Conservation (phyloP, 768 basidiomycete species). For the Leccinum disarticulatum region DNA sequence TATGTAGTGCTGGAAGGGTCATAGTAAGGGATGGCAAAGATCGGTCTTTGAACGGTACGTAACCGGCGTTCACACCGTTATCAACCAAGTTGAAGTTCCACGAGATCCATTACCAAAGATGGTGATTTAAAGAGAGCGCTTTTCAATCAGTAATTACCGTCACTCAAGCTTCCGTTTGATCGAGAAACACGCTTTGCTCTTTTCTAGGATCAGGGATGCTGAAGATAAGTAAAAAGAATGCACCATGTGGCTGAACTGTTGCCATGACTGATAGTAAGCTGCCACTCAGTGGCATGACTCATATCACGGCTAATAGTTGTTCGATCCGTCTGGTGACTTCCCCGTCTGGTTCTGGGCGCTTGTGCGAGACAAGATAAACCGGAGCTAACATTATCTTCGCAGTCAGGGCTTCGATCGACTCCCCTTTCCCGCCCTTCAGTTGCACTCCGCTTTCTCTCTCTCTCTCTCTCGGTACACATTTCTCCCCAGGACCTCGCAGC, state of each 20-base stretch:
- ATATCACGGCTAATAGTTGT: background rate
- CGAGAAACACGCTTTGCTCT: background rate
- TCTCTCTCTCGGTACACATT: conserved; percentile 45
- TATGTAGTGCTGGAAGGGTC: background rate
- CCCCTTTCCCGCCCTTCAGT: background rate
- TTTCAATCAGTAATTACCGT: background rate
- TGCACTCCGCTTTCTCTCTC: conserved; percentile 16
- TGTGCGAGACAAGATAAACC: background rate
- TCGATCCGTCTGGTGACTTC: background rate
- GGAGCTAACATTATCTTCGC: background rate
- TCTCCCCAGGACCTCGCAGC: conserved; percentile 29
- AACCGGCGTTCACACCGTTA: background rate
- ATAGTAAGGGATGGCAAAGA: background rate
- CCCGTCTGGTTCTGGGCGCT: background rate
- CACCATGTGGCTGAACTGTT: background rate
- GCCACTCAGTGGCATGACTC: background rate
- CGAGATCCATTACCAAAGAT: background rate
- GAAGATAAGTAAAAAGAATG: background rate
- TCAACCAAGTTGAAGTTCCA: background rate
- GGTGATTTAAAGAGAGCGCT: background rate
- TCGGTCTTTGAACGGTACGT: background rate
- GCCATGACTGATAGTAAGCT: background rate
- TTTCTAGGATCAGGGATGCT: background rate
- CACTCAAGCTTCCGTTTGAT: background rate
- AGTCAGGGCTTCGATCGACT: background rate